Percentiles rank a stretch among this genome's conserved stretches.
phyloP scores from a whole-genome alignment of 2,329 filamentous ascomycete genomes.

The Teratosphaeria nubilosa region DNA sequence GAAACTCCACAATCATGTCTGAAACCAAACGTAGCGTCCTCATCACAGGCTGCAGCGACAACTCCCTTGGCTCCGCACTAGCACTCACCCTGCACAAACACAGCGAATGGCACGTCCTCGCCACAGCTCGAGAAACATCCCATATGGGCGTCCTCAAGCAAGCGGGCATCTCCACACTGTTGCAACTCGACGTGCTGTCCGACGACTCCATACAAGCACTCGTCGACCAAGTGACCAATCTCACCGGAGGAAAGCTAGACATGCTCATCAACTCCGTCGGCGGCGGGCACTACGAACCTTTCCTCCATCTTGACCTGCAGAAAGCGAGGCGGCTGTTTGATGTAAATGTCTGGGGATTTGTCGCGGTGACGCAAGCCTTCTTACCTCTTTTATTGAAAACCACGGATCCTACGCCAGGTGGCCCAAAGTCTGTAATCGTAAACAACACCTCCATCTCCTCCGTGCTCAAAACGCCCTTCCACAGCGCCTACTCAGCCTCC shows the following conservation, averaged over 20 bases:
- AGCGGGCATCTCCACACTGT: not conserved
- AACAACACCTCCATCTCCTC: slow-evolving; percentile 23
- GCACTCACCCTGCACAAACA: not conserved
- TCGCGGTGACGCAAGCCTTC: slow-evolving; percentile 31
- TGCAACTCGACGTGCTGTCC: not conserved
- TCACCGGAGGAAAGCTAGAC: not conserved
- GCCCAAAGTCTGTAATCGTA: slow-evolving; percentile 16
- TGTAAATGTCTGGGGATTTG: slow-evolving; percentile 41
- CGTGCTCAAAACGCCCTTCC: slow-evolving; percentile 6
- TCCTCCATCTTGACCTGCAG: not conserved
- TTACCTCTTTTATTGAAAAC: slow-evolving; percentile 37
- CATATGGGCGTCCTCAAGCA: not conserved
- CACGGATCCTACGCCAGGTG: slow-evolving; percentile 12
- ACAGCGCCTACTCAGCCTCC: slow-evolving; percentile 45
- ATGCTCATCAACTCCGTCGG: not conserved
- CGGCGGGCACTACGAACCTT: not conserved
- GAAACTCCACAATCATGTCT: not conserved
- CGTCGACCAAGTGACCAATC: not conserved
- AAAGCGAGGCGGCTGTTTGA: slow-evolving; percentile 28
- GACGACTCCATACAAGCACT: not conserved
- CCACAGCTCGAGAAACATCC: not conserved
- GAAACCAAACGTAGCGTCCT: not conserved
- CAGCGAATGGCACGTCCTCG: not conserved
- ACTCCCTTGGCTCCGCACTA: not conserved
- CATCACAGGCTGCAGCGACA: not conserved